Percentiles rank a stretch among this genome's conserved stretches.
Conservation (phyloP, 768 basidiomycete species). For the Suillus subalutaceus region DNA sequence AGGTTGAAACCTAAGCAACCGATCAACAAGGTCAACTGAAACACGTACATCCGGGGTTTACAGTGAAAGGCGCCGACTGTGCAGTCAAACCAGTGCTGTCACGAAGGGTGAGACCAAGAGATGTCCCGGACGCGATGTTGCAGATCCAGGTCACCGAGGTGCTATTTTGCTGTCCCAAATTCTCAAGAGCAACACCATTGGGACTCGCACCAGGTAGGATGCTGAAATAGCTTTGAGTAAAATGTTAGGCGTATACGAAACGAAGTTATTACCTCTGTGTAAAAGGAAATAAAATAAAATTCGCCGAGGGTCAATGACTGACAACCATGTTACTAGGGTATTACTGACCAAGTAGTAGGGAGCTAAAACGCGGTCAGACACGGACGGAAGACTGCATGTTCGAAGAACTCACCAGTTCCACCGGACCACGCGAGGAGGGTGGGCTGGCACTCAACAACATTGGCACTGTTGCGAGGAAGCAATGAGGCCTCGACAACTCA, state of each 20-base stretch:
- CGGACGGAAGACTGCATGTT: background rate
- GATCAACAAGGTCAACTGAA: background rate
- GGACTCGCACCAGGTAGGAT: conserved; percentile 56
- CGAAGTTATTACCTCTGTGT: conserved; percentile 41
- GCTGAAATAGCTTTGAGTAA: conserved; percentile 36
- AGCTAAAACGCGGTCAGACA: conserved; percentile 36
- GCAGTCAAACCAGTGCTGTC: conserved; percentile 56
- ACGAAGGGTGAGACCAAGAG: conserved; percentile 59
- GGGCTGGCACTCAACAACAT: conserved; percentile 61
- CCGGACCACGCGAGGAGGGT: conserved; percentile 55
- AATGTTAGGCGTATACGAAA: background rate
- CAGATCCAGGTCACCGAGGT: conserved; percentile 57
- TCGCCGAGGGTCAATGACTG: background rate
- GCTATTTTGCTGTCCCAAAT: conserved; percentile 43
- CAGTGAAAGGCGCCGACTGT: conserved; percentile 55
- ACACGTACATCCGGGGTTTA: conserved; percentile 54
- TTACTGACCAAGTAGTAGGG: conserved; percentile 67
- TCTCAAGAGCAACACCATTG: conserved; percentile 43
- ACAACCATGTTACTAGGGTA: background rate
- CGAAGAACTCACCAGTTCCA: conserved; percentile 50
- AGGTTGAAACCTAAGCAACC: conserved; percentile 15
- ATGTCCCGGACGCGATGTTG: conserved; percentile 54
- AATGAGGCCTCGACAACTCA: conserved; percentile 11
- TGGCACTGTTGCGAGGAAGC: conserved; percentile 37
- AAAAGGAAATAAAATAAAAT: background rate